A percentile compares a stretch with the other conserved stretches of the same genome.
Conservation (phyloP, 2,329 filamentous ascomycete genomes). For the Pseudogymnoascus sp. region DNA sequence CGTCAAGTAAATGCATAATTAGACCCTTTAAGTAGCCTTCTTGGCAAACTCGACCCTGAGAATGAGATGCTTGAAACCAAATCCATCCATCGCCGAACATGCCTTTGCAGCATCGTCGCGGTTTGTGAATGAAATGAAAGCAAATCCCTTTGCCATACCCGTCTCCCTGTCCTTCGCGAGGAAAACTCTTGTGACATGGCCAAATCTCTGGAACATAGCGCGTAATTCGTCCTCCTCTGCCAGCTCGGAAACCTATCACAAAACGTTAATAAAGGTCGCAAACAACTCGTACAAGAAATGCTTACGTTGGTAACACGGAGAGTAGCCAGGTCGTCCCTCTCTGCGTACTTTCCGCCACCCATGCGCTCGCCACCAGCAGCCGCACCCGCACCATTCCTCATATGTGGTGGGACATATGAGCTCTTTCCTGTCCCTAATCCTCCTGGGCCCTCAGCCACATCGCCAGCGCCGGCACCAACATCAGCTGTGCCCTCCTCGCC, state of each 20-base stretch:
- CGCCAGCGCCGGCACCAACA: slow-evolving; percentile 42
- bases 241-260: slow-evolving; percentile 76
- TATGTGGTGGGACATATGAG: slow-evolving; percentile 88
- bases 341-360: slow-evolving; percentile 72
- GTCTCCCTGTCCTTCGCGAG: slow-evolving; percentile 97
- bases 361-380: slow-evolving; percentile 67
- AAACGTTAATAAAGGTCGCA: slow-evolving; percentile 15
- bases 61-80: slow-evolving; percentile 80
- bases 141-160: slow-evolving; percentile 93
- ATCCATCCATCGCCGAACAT: slow-evolving; percentile 97
- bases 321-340: slow-evolving; percentile 92
- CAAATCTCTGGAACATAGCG: slow-evolving; percentile 96
- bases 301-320: slow-evolving; percentile 94
- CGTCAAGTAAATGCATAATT: slow-evolving; percentile 6
- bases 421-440: slow-evolving; percentile 59
- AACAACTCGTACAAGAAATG: slow-evolving; percentile 23
- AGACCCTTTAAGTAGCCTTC: slow-evolving; percentile 40
- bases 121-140: slow-evolving; percentile 96
- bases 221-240: slow-evolving; percentile 92
- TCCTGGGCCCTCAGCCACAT: slow-evolving; percentile 39
- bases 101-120: slow-evolving; percentile 82
- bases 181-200: slow-evolving; percentile 94
- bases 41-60: slow-evolving; percentile 83
- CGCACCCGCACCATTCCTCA: slow-evolving; percentile 60
- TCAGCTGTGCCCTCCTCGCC: slow-evolving; percentile 50